Conservation (phyloP, 2,329 filamentous ascomycete species). For the Drechslerella dactyloides region DNA sequence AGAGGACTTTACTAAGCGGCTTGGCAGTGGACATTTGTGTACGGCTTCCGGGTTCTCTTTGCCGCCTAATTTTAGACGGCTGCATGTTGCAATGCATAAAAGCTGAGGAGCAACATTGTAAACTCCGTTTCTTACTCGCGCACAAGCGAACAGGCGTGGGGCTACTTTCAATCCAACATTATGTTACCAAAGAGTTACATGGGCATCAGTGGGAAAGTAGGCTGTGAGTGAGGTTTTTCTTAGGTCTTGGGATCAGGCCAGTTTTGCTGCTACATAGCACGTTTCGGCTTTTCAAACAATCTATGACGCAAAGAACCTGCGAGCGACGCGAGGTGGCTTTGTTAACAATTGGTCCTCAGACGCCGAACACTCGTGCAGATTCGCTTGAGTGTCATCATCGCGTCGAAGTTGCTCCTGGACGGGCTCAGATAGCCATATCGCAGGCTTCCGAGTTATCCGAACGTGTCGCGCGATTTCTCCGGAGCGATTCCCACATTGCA, state of each 20-base stretch:
- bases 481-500: not conserved
- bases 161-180: slow-evolving; percentile 22
- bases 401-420: too few species aligned
- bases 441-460: not conserved
- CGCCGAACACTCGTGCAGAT: too few species aligned
- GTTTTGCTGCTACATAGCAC: too few species aligned
- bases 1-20: not conserved
- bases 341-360: too few species aligned
- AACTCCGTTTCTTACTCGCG: slow-evolving; percentile 5
- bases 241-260: not conserved
- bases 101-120: not conserved
- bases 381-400: too few species aligned
- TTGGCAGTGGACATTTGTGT: slow-evolving; percentile 3
- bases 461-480: not conserved
- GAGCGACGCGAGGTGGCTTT: too few species aligned
- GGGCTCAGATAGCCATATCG: too few species aligned
- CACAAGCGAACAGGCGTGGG: not conserved
- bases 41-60: slow-evolving; percentile 23
- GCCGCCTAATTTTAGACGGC: slow-evolving; percentile 45
- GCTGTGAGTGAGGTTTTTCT: not conserved
- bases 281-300: too few species aligned
- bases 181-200: slow-evolving; percentile 15
- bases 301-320: too few species aligned
- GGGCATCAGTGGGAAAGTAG: not conserved
- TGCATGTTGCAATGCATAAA: slow-evolving; percentile 33